Evolutionary conservation across 352 stramenopile species (phyloP), one percentile per base, ranked within the genome.

Genomic region (Plasmopara halstedii): DNA sequence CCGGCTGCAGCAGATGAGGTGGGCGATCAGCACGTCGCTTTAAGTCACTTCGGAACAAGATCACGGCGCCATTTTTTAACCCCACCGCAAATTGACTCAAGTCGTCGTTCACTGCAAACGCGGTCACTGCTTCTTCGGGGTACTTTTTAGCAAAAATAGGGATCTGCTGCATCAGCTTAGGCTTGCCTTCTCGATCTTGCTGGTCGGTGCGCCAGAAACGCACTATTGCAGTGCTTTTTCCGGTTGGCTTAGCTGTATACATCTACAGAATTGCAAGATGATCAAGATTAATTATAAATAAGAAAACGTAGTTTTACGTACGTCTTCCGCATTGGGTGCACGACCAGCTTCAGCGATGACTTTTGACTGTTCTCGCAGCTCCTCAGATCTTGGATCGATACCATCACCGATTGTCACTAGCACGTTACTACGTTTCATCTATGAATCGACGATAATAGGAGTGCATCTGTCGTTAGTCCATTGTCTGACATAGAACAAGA

Each of bases 361-460:
- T 42, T 85, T 88, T 36, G 82, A 90, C 56, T 88, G 71, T 56
- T 81, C 73, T 6, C 67, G 71, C 26, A 88, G 48, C 46, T 88
- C 80, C 13, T 86, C 76, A n/a, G 72, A 70, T 6, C 82, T 75
- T 10, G 78, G 82, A 22, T 94, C 82, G 13, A 91, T 90, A 20
- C 82, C 82, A 46, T 94, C 82, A 27, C 82, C 82, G 6, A 94
- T 87, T 3, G 82, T 87, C 37, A 91, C 82, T 21, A 94, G 42
- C 27, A 94, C 75, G 48, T 94, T 94, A 50, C 79, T 90, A 53
- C 81, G 82, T 40, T 93, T 86, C 74, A 93, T 90, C 78, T 93
- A 59, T 45, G 20, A 34, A 2, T 20, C 46, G 8, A 33, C 14
- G 14, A 35, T 18, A n/a, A 35, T 1, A 1, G 15, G 13, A 17